Conservation (phyloP, 768 basidiomycete genomes). For the Tubosaeta brunneosetosa region DNA sequence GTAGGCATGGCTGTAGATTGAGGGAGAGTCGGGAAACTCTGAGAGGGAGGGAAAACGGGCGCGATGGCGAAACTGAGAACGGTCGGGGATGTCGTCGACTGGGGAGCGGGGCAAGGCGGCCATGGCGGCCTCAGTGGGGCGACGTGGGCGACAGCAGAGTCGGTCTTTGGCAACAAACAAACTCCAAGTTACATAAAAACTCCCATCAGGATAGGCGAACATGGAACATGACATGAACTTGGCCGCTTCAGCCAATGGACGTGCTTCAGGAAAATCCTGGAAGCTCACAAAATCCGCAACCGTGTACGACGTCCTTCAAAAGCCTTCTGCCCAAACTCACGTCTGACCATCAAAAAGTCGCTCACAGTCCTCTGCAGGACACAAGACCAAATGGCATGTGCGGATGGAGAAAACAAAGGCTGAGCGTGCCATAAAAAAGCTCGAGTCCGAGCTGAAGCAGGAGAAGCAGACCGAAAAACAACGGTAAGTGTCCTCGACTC, state of each 20-base stretch:
- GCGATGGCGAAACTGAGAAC: slow-evolving; percentile 29
- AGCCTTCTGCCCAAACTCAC: neutral
- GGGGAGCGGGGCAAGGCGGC: slow-evolving; percentile 37
- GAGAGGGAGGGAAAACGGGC: slow-evolving; percentile 52
- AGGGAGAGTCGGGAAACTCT: slow-evolving; percentile 62
- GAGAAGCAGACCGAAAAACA: slow-evolving; percentile 68
- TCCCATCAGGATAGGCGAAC: slow-evolving; percentile 15
- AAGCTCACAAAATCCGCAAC: slow-evolving; percentile 47
- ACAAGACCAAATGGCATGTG: slow-evolving; percentile 67
- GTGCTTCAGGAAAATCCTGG: slow-evolving; percentile 70
- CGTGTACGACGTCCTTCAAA: slow-evolving; percentile 32
- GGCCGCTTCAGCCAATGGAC: slow-evolving; percentile 57
- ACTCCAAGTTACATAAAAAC: slow-evolving; percentile 24
- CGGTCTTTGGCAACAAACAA: slow-evolving; percentile 1
- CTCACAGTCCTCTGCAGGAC: slow-evolving; percentile 58
- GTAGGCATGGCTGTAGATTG: slow-evolving; percentile 59
- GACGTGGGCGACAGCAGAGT: neutral
- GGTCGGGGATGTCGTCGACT: slow-evolving; percentile 46
- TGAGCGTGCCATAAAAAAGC: slow-evolving; percentile 65
- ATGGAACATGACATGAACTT: slow-evolving; percentile 30
- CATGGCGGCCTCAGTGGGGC: slow-evolving; percentile 28
- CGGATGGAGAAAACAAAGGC: slow-evolving; percentile 67
- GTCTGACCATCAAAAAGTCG: slow-evolving; percentile 41
- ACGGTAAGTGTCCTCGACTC: slow-evolving; percentile 37
- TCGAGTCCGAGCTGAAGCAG: slow-evolving; percentile 67